phyloP scores from a whole-genome alignment of 108 stramenopile species.

The Fistulifera pelliculosa region DNA sequence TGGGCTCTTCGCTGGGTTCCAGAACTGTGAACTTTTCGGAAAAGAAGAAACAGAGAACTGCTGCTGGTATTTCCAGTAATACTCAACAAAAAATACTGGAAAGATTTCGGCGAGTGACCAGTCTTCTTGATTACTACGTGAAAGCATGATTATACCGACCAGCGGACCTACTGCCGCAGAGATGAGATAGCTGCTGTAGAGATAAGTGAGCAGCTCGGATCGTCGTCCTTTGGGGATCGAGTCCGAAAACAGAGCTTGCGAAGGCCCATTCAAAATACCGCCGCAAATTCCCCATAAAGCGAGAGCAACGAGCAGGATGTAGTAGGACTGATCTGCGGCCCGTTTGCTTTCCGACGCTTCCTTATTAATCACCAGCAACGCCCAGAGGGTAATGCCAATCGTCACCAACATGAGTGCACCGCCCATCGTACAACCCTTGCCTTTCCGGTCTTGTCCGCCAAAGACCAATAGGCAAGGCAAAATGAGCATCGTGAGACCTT shows the following conservation, averaged over 20 bases:
- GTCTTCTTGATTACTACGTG: conserved; percentile 33
- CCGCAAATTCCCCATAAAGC: conserved; percentile 41
- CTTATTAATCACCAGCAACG: conserved; percentile 1
- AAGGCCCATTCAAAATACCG: conserved; percentile 46
- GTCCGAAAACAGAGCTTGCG: conserved; percentile 57
- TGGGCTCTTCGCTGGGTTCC: conserved; percentile 20
- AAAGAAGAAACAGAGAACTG: conserved; percentile 49
- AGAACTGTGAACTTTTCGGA: conserved; percentile 49
- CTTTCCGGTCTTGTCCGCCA: conserved; percentile 41
- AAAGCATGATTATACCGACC: conserved; percentile 39
- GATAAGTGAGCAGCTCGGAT: conserved; percentile 33
- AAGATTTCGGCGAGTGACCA: conserved; percentile 40
- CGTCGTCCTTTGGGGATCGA: conserved; percentile 47
- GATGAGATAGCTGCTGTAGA: conserved; percentile 30
- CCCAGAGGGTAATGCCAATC: conserved; percentile 5
- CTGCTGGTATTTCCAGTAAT: conserved; percentile 34
- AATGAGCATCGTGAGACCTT: conserved; percentile 37
- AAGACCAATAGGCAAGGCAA: conserved; percentile 56
- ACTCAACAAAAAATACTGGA: conserved; percentile 45
- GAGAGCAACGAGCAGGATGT: conserved; percentile 24
- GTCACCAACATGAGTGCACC: conserved; percentile 32
- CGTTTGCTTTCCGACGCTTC: not conserved
- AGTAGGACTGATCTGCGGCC: conserved; percentile 9
- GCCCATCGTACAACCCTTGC: conserved; percentile 31
- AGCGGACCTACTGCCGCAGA: conserved; percentile 45